Evolutionary conservation across 2,329 filamentous ascomycete genomes (phyloP).

Genomic region (Paraconiothyrium sp.): DNA sequence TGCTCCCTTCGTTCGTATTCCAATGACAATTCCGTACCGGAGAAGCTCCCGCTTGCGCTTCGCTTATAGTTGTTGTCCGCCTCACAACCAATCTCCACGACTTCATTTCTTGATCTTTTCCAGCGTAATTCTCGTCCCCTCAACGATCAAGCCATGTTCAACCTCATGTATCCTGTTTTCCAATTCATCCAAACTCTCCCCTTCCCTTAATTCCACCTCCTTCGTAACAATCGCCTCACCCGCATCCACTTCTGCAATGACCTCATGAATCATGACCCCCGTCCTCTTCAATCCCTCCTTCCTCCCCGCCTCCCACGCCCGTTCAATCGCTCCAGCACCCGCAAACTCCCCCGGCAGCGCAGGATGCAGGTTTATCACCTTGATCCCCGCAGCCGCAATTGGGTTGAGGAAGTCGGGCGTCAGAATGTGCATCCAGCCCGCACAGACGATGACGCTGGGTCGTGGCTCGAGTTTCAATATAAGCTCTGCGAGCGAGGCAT

Average conservation of each 20-base stretch:
- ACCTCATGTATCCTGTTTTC: slow-evolving; percentile 76
- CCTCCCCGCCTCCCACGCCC: slow-evolving; percentile 78
- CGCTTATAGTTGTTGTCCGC: no score
- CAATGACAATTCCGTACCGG: neutral
- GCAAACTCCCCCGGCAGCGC: slow-evolving; percentile 78
- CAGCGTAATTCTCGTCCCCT: slow-evolving; percentile 69
- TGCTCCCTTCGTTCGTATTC: neutral
- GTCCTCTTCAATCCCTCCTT: slow-evolving; percentile 72
- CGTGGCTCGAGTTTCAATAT: slow-evolving; percentile 65
- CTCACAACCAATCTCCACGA: neutral
- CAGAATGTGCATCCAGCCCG: slow-evolving; percentile 87
- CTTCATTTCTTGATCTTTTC: slow-evolving; percentile 42
- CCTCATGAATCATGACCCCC: slow-evolving; percentile 90
- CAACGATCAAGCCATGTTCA: slow-evolving; percentile 82
- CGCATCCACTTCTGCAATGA: slow-evolving; percentile 78
- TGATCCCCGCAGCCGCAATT: slow-evolving; percentile 68
- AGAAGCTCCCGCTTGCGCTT: neutral
- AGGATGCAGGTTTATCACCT: slow-evolving; percentile 85
- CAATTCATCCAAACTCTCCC: slow-evolving; percentile 68
- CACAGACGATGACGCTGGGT: slow-evolving; percentile 81
- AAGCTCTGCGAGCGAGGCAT: slow-evolving; percentile 75
- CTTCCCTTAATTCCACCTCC: slow-evolving; percentile 72
- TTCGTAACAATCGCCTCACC: slow-evolving; percentile 76
- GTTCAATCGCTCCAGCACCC: slow-evolving; percentile 78
- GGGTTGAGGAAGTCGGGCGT: slow-evolving; percentile 75